phyloP scores from a whole-genome alignment of 768 basidiomycete genomes.

The Calocybe gangraenosa region DNA sequence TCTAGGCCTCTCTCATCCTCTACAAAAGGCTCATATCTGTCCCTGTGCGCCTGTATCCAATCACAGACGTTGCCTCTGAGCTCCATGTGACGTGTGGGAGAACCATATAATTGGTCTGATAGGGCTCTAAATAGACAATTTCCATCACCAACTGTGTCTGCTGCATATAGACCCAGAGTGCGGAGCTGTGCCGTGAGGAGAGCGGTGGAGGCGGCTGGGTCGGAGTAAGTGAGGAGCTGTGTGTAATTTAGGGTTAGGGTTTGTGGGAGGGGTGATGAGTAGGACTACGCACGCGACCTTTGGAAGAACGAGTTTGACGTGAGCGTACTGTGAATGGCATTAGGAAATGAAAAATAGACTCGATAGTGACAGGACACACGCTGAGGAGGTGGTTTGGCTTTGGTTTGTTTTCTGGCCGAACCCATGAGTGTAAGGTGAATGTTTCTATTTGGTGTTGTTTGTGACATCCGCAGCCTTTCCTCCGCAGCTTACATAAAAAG shows the following conservation, averaged over 20 bases:
- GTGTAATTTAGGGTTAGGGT: slow-evolving; percentile 10
- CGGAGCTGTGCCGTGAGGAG: slow-evolving; percentile 71
- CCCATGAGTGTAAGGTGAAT: too few species aligned
- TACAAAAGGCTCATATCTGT: slow-evolving; percentile 82
- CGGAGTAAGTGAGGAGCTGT: slow-evolving; percentile 24
- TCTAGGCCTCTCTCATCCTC: slow-evolving; percentile 78
- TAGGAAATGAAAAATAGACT: neutral
- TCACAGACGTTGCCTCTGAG: slow-evolving; percentile 77
- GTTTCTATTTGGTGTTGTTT: too few species aligned
- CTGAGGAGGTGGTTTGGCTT: too few species aligned
- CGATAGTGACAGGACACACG: too few species aligned
- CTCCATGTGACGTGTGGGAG: slow-evolving; percentile 61
- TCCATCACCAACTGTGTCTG: slow-evolving; percentile 82
- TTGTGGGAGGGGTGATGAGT: slow-evolving; percentile 14
- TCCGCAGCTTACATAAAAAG: too few species aligned
- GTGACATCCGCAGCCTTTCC: too few species aligned
- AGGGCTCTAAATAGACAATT: slow-evolving; percentile 93
- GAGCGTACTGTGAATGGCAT: slow-evolving; percentile 29
- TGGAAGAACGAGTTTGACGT: slow-evolving; percentile 34
- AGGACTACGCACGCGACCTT: slow-evolving; percentile 33
- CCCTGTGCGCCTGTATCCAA: slow-evolving; percentile 67
- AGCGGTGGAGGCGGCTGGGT: slow-evolving; percentile 15
- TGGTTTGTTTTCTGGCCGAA: too few species aligned
- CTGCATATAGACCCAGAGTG: slow-evolving; percentile 81
- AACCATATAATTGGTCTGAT: slow-evolving; percentile 82